Percentiles rank a stretch among this genome's conserved stretches.
Conservation (phyloP, 2,329 filamentous ascomycete species). For the Bisporella sp. region DNA sequence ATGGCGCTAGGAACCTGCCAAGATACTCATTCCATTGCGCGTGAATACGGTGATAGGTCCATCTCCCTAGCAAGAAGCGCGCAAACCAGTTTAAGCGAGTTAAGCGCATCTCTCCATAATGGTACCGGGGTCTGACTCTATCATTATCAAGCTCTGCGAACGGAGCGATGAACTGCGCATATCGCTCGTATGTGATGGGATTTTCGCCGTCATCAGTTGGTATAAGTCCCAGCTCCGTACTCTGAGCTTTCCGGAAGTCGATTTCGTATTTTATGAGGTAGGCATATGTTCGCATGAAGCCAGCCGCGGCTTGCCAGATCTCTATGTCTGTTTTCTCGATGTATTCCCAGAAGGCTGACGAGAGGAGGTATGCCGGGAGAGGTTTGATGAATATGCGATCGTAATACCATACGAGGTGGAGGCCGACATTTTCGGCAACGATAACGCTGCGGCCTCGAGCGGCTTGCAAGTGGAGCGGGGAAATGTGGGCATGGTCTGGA, state of each 20-base stretch:
- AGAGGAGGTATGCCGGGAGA: slow-evolving; percentile 23
- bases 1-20: not conserved
- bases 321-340: slow-evolving; percentile 4
- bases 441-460: slow-evolving; percentile 25
- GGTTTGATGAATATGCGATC: slow-evolving; percentile 27
- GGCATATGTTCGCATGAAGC: slow-evolving; percentile 27
- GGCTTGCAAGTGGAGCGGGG: slow-evolving; percentile 13
- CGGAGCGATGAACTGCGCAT: slow-evolving; percentile 7
- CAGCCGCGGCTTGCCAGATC: slow-evolving; percentile 9
- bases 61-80: not conserved
- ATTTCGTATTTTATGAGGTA: slow-evolving; percentile 26
- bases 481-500: not conserved
- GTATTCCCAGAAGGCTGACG: slow-evolving; percentile 21
- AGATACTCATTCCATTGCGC: not conserved
- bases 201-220: not conserved
- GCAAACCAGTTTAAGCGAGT: slow-evolving; percentile 6
- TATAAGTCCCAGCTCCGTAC: slow-evolving; percentile 13
- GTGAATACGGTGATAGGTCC: not conserved
- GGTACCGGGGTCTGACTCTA: slow-evolving; percentile 22
- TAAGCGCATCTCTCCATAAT: slow-evolving; percentile 28
- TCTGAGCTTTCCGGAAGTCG: slow-evolving; percentile 28
- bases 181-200: not conserved
- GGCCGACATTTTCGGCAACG: slow-evolving; percentile 26
- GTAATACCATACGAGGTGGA: slow-evolving; percentile 28
- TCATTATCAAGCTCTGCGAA: slow-evolving; percentile 7